A percentile compares a stretch with the other conserved stretches of the same genome.
Conservation (phyloP, 345 rosid genomes). For the Cardamine chenopodiifolia region DNA sequence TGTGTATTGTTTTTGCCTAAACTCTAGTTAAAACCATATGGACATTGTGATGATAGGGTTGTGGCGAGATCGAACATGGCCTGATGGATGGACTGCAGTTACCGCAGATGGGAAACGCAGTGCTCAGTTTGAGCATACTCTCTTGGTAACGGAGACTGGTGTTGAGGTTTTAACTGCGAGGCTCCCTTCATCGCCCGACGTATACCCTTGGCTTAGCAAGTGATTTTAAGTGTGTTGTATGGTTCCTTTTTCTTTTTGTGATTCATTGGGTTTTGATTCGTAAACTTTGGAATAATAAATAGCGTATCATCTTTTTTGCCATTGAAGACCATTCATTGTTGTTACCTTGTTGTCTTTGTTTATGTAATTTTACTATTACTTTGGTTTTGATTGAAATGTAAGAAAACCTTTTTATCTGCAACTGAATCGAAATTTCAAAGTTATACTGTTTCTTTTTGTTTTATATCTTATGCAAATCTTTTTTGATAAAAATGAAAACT, state of each 20-base stretch:
- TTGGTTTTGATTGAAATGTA: slow-evolving; percentile 12
- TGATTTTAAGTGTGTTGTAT: slow-evolving; percentile 12
- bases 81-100: slow-evolving; percentile 98
- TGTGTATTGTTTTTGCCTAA: background rate
- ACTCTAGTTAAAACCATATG: background rate
- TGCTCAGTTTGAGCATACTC: slow-evolving; percentile 98
- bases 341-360: slow-evolving; percentile 8
- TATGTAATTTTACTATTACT: slow-evolving; percentile 8
- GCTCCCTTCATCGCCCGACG: slow-evolving; percentile 74
- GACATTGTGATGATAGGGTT: slow-evolving; percentile 50
- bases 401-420: slow-evolving; percentile 1
- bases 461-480: background rate
- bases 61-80: slow-evolving; percentile 96
- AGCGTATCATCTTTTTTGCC: slow-evolving; percentile 10
- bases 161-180: slow-evolving; percentile 91
- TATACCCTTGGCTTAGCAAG: slow-evolving; percentile 74
- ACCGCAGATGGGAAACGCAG: slow-evolving; percentile 94
- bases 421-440: background rate
- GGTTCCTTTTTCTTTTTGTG: background rate
- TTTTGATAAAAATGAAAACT: background rate
- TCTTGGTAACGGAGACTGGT: slow-evolving; percentile 90
- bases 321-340: slow-evolving; percentile 5
- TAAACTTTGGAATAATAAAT: slow-evolving; percentile 2
- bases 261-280: background rate
- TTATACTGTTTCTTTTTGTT: background rate